Base-by-base conservation (phyloP, 208 protist genomes). In the Zelonia costaricensis region DNA sequence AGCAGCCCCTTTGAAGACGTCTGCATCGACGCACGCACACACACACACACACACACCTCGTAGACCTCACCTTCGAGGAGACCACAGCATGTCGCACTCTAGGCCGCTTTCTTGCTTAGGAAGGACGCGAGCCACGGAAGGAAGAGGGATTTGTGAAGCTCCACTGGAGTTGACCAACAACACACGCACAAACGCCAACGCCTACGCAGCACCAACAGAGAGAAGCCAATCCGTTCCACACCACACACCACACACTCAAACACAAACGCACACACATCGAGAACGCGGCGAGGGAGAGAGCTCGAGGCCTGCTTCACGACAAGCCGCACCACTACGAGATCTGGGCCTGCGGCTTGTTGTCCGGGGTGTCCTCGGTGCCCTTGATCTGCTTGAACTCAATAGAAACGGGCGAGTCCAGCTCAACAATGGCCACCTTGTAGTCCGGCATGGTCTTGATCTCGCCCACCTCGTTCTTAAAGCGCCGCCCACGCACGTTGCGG, bases 321-420 rank as follows among this genome's bases (percentile, higher is more conserved):
- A 51, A 25, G 46, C 42, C 18, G 52, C 59, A 51, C 58, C 31
- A 38, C 40, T 74, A 80, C 31, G 80, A 62, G 25, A 89, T 79
- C 69, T 81, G 75, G 2, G 78, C 61, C 52, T 89, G 77, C 23
- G 88, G 80, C 43, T 79, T 84, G 55, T 89, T 94, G 51, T 95
- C 88, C 0, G 83, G 83, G 3, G 85, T 92, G 52, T 95, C 88
- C 69, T 92, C 85, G 0, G 88, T 91, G 44, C 85, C 88, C 76
- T 95, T 95, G 62, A 95, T 88, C 52, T 92, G 85, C 74, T 95
- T 95, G 27, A 93, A 84, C 35, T 91, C 86, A 18, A 95, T 79
- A 4, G 67, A 70, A 36, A 95, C 86, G 8, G 90, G 90, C 23
- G 84, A 60, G 62, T 95, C 90, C 8, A 95, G 76, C 66, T 88